These are phyloP conservation scores for Kalmanozyma brasiliensis DNA, from an alignment of 1,284 basidiomycete genomes.

Conservation along the genomic window DNA sequence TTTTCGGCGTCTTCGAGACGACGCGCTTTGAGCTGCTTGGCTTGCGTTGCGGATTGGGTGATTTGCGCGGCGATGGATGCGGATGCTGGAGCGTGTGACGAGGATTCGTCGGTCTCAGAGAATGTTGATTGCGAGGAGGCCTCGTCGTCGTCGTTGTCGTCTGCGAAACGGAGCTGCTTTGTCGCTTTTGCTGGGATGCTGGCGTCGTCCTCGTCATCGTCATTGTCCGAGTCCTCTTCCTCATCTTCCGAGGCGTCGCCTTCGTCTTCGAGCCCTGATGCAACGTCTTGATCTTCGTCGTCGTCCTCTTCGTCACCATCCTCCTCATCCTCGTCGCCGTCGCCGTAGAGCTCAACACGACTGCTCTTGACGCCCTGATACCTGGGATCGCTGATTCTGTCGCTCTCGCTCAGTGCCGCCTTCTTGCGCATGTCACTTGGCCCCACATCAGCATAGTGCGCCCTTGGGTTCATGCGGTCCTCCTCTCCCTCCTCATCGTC, in stretches of 20 bases:
- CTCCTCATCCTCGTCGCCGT: slow-evolving; percentile 29
- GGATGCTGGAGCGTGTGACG: slow-evolving; percentile 15
- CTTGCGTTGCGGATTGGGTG: slow-evolving; percentile 37
- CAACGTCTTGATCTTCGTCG: slow-evolving; percentile 19
- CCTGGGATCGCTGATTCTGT: slow-evolving; percentile 31
- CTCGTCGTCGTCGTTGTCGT: slow-evolving; percentile 8
- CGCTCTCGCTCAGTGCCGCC: slow-evolving; percentile 51
- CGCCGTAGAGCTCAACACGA: slow-evolving; percentile 52
- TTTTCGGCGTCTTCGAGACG: slow-evolving; percentile 58
- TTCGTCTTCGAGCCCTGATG: too few species aligned
- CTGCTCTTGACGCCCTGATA: slow-evolving; percentile 56
- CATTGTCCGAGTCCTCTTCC: slow-evolving; percentile 16
- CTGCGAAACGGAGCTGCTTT: slow-evolving; percentile 34
- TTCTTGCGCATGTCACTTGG: slow-evolving; percentile 54
- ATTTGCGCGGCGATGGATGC: slow-evolving; percentile 49
- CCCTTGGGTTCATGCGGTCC: slow-evolving; percentile 34
- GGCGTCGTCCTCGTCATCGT: slow-evolving; percentile 18
- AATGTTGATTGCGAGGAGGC: neutral
- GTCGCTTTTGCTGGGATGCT: slow-evolving; percentile 7
- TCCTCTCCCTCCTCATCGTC: slow-evolving; percentile 28
- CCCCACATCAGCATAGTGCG: slow-evolving; percentile 55
- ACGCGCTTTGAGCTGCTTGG: slow-evolving; percentile 47
- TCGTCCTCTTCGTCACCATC: slow-evolving; percentile 16
- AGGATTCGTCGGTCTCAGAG: slow-evolving; percentile 4
- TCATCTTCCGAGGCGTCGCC: slow-evolving; percentile 12